Conservation (phyloP, 208 protist species). For the Ichthyophonus hoferi region DNA sequence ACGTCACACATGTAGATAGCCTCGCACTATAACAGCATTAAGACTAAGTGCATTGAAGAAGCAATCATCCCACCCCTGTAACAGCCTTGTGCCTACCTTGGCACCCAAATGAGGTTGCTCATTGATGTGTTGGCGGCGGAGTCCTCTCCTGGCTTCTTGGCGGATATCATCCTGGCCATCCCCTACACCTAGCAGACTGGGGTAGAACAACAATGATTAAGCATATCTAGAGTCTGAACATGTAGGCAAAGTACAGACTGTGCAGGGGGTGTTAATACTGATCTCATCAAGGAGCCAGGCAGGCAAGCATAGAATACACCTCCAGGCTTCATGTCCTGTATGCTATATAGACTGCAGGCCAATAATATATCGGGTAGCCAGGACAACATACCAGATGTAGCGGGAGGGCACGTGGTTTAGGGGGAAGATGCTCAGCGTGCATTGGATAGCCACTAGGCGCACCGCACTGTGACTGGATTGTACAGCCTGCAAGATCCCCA, state of each 20-base stretch:
- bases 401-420: background rate
- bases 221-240: background rate
- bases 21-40: too few relatives aligned
- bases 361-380: too few relatives aligned
- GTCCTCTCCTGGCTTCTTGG: background rate
- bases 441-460: background rate
- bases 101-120: background rate
- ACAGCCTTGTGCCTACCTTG: background rate
- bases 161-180: constrained; percentile 6
- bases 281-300: too few relatives aligned
- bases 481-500: background rate
- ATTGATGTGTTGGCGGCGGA: background rate
- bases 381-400: background rate
- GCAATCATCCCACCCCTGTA: background rate
- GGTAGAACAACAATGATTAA: background rate
- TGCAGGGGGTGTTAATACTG: too few relatives aligned
- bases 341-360: too few relatives aligned
- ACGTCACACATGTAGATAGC: too few relatives aligned
- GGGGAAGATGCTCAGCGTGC: background rate
- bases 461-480: background rate
- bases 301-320: too few relatives aligned
- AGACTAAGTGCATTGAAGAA: too few relatives aligned
- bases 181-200: constrained; percentile 9
- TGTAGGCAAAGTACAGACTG: too few relatives aligned
- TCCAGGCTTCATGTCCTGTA: too few relatives aligned